These are phyloP conservation scores for Coemansia sp. DNA, from an alignment of 192 early-diverging fungal species.

Conservation along the genomic window DNA sequence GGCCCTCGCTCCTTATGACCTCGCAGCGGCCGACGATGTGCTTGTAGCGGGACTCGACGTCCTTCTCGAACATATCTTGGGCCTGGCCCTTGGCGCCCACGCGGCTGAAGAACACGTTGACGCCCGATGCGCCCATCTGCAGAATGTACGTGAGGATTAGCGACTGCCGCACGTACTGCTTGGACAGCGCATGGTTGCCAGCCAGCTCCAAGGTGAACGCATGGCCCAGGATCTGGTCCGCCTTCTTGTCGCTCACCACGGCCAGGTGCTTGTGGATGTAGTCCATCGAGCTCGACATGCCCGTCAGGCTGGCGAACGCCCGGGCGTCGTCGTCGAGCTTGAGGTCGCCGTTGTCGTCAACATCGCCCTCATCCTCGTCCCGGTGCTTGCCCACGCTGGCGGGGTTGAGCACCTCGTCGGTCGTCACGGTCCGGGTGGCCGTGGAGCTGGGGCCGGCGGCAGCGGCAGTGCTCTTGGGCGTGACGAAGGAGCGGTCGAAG, in stretches of 20 bases:
- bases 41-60: slow-evolving; percentile 82
- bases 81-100: slow-evolving; percentile 58
- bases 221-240: slow-evolving; percentile 82
- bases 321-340: slow-evolving; percentile 56
- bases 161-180: slow-evolving; percentile 78
- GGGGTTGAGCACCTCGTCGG: slow-evolving; percentile 68
- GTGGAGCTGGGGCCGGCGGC: slow-evolving; percentile 2
- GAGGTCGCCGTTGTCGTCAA: slow-evolving; percentile 62
- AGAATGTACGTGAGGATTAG: slow-evolving; percentile 85
- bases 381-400: slow-evolving; percentile 29
- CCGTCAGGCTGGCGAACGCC: slow-evolving; percentile 61
- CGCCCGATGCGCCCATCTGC: slow-evolving; percentile 79
- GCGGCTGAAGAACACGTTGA: slow-evolving; percentile 80
- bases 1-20: slow-evolving; percentile 60
- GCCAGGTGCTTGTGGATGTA: slow-evolving; percentile 72
- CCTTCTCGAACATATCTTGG: slow-evolving; percentile 77
- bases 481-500: slow-evolving; percentile 68
- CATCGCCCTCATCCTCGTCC: slow-evolving; percentile 54
- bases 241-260: slow-evolving; percentile 67
- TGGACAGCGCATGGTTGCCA: slow-evolving; percentile 65
- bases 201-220: slow-evolving; percentile 79
- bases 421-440: slow-evolving; percentile 52
- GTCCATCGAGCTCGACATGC: slow-evolving; percentile 60
- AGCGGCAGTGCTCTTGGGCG: background rate
- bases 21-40: slow-evolving; percentile 77